phyloP scores from a whole-genome alignment of 2,329 filamentous ascomycete species.

The Pseudogymnoascus sp. region DNA sequence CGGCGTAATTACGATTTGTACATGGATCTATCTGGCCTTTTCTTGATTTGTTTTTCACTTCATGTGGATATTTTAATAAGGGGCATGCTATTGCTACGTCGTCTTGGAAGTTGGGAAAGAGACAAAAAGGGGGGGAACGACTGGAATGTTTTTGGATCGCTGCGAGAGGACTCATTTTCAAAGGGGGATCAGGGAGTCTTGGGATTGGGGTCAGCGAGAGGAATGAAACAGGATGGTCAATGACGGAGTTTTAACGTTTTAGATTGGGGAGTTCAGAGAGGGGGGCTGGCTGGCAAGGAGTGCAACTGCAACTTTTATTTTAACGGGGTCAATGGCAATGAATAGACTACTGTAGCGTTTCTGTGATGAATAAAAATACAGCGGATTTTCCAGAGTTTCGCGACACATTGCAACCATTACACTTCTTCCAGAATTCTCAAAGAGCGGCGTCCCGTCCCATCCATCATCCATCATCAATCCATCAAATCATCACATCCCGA shows the following conservation, averaged over 20 bases:
- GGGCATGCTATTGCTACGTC: background rate
- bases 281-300: background rate
- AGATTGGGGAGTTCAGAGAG: background rate
- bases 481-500: background rate
- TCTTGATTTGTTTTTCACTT: background rate
- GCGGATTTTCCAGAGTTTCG: background rate
- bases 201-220: background rate
- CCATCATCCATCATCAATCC: background rate
- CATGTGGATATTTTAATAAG: background rate
- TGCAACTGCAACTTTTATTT: background rate
- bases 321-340: background rate
- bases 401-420: too few species aligned
- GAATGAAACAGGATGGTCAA: slow-evolving; percentile 5
- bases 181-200: background rate
- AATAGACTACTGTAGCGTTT: background rate
- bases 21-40: background rate
- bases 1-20: slow-evolving; percentile 1
- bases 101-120: background rate
- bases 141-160: slow-evolving; percentile 9
- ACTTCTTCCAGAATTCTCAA: too few species aligned
- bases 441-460: background rate
- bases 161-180: background rate
- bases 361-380: background rate
- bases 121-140: background rate
- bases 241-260: slow-evolving; percentile 3